Evolutionary conservation across 805 yeast genomes (phyloP).

Genomic region (Saccharomycopsis fodiens): DNA sequence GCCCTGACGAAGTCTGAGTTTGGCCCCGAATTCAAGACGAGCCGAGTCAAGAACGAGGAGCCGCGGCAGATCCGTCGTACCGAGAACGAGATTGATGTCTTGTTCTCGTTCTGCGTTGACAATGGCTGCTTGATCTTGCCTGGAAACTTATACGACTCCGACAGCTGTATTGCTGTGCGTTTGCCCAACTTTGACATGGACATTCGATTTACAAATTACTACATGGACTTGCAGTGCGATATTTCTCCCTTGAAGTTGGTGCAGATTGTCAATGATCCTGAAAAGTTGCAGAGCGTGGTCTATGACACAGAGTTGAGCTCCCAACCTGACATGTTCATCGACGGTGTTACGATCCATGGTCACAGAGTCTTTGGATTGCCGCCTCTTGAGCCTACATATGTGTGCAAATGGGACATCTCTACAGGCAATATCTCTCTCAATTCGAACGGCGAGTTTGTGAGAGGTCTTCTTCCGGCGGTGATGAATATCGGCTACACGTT

Average conservation of each 20-base stretch:
- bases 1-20: constrained; percentile 4
- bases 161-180: constrained; percentile 51
- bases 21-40: constrained; percentile 4
- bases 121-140: constrained; percentile 74
- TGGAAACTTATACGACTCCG: constrained; percentile 55
- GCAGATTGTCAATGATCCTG: constrained; percentile 20
- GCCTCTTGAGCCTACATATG: constrained; percentile 80
- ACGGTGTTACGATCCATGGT: constrained; percentile 64
- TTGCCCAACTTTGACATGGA: constrained; percentile 68
- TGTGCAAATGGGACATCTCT: constrained; percentile 83
- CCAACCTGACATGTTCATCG: constrained; percentile 43
- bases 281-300: constrained; percentile 10
- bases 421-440: constrained; percentile 46
- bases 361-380: constrained; percentile 92
- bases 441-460: constrained; percentile 40
- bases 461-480: constrained; percentile 35
- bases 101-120: constrained; percentile 61
- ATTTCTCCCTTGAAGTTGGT: constrained; percentile 47
- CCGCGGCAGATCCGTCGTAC: constrained; percentile 34
- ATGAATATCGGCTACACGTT: constrained; percentile 54
- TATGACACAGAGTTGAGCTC: constrained; percentile 3
- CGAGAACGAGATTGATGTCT: constrained; percentile 71
- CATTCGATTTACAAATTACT: constrained; percentile 80
- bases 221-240: constrained; percentile 85
- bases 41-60: constrained; percentile 7